These are phyloP conservation scores for Gossypium anomalum DNA, from an alignment of 345 rosid species.

Conservation along the genomic window DNA sequence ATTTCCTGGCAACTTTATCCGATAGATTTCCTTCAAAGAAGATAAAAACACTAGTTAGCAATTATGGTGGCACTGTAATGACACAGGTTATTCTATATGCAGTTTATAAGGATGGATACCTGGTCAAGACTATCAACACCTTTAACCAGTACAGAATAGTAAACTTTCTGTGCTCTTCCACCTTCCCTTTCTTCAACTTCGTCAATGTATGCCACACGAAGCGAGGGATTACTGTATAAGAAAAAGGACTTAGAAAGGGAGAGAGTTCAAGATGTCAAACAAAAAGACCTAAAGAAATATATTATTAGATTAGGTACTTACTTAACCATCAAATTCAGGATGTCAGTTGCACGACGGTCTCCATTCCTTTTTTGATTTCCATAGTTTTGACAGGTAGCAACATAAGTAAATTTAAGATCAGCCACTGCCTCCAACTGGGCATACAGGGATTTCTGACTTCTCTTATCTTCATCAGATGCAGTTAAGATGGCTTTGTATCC, in stretches of 20 bases:
- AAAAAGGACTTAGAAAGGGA: constrained; percentile 18
- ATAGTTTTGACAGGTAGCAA: constrained; percentile 93
- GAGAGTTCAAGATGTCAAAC: constrained; percentile 1
- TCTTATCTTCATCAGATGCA: constrained; percentile 91
- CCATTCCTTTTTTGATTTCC: constrained; percentile 93
- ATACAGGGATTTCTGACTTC: constrained; percentile 76
- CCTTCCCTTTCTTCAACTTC: constrained; percentile 91
- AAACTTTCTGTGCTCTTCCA: constrained; percentile 66
- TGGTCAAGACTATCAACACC: constrained; percentile 89
- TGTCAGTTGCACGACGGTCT: constrained; percentile 93
- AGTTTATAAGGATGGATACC: constrained; percentile 39
- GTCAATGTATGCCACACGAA: constrained; percentile 94
- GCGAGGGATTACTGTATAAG: constrained; percentile 74
- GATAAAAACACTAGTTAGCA: constrained; percentile 17
- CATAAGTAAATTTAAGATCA: constrained; percentile 91
- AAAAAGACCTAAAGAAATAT: background rate
- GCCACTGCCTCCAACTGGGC: constrained; percentile 91
- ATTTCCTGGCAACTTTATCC: constrained; percentile 83
- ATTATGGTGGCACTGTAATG: background rate
- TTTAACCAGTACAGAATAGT: constrained; percentile 86
- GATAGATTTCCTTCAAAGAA: constrained; percentile 74
- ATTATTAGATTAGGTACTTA: constrained; percentile 39
- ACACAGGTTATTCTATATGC: constrained; percentile 11
- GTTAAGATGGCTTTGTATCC: constrained; percentile 85
- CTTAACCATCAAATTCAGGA: constrained; percentile 96